Evolutionary conservation across 1,139 yeast genomes (phyloP), one percentile per base, ranked within the genome.

Genomic region (Lodderomyces parapsilosis): DNA sequence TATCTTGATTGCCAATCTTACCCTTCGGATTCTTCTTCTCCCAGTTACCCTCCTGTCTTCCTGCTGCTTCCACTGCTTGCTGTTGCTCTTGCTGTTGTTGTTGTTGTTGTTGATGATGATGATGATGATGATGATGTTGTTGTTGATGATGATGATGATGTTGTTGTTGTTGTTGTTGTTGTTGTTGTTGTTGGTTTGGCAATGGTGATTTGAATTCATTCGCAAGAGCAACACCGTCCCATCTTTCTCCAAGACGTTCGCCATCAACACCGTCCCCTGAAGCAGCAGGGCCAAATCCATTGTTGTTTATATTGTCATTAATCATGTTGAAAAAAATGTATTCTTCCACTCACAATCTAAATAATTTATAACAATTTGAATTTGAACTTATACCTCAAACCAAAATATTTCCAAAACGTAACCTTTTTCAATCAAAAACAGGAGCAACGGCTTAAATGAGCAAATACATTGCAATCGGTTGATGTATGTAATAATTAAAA

Each of bases 281-380:
- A 24, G 48, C 35, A 43, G 46, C 41, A 37, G 48, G 34, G 36
- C 30, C 42, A 42, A 36, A 34, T 34, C 46, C 42, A 44, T 45
- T 36, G 39, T 44, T 46, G 46, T 47, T 41, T 46, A 46, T 49
- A 47, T 49, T 44, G 44, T 49, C 52, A 47, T 49, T 39, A 43
- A 49, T 49, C 52, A 49, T 49, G 46, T 43, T 47, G 41, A 31
- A 19, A 34, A 36, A 32, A 18, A 19, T 13, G 24, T 43, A 14
- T 15, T 27, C 18, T 19, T 22, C 18, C 22, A 36, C 43, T 43
- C 42, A 48, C 45, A 38, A 49, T 45, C 50, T 49, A 45, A 49
- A 49, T 47, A 49, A 42, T 45, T 46, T 41, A 43, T 40, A 45
- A 40, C 13, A 33, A 19, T n/a, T 28, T 28, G 31, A 28, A 28